Evolutionary conservation across 2,329 filamentous ascomycete species (phyloP).

Genomic region (Cytospora leucostoma): DNA sequence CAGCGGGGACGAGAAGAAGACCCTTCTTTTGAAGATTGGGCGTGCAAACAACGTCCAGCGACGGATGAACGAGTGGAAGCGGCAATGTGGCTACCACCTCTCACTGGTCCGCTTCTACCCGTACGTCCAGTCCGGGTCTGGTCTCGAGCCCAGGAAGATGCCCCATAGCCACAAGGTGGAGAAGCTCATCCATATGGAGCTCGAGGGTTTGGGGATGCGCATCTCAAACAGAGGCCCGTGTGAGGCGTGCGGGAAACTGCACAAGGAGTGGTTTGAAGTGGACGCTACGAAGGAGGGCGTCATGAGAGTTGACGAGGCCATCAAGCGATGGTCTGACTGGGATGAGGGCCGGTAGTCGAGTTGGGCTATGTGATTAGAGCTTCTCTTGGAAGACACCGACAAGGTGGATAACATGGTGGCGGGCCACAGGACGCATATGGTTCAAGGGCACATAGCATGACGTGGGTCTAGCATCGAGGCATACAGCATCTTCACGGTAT

Average conservation of each 20-base stretch:
- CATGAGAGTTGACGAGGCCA: slow-evolving; percentile 61
- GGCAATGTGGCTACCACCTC: slow-evolving; percentile 87
- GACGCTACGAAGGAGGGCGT: slow-evolving; percentile 41
- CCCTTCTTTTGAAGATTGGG: slow-evolving; percentile 69
- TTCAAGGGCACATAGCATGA: neutral
- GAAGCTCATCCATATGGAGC: slow-evolving; percentile 84
- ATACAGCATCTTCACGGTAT: slow-evolving; percentile 10
- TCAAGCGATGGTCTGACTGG: slow-evolving; percentile 86
- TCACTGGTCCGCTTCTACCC: slow-evolving; percentile 92
- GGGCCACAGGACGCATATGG: neutral
- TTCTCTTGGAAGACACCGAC: neutral
- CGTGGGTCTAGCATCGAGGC: slow-evolving; percentile 1
- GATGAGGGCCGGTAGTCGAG: slow-evolving; percentile 52
- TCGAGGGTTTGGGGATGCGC: slow-evolving; percentile 63
- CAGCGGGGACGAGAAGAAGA: slow-evolving; percentile 47
- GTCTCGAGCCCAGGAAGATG: slow-evolving; percentile 64
- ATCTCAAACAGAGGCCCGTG: slow-evolving; percentile 57
- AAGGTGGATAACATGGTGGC: neutral
- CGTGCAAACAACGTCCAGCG: slow-evolving; percentile 81
- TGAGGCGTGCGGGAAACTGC: slow-evolving; percentile 76
- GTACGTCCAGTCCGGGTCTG: slow-evolving; percentile 58
- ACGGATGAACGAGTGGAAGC: slow-evolving; percentile 87
- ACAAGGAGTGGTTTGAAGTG: slow-evolving; percentile 95
- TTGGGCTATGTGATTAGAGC: neutral
- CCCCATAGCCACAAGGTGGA: slow-evolving; percentile 88